Percentiles rank a stretch among this genome's conserved stretches.
Conservation (phyloP, 2,329 filamentous ascomycete genomes). For the Ophiostoma ips region DNA sequence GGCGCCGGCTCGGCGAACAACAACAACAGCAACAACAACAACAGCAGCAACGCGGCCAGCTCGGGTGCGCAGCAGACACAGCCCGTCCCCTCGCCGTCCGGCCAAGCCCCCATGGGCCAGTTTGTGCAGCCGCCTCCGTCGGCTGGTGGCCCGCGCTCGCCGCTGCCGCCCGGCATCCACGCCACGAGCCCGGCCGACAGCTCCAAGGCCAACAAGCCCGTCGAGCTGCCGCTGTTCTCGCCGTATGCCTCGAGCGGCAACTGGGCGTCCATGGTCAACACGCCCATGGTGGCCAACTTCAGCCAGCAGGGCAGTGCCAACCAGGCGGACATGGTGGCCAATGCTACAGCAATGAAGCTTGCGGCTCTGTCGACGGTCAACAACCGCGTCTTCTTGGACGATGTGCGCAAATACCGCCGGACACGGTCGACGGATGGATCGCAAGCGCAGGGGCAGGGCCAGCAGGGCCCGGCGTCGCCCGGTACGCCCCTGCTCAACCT, state of each 20-base stretch:
- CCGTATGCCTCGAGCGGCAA: constrained; percentile 71
- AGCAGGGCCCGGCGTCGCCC: constrained; percentile 24
- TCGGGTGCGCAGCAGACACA: constrained; percentile 65
- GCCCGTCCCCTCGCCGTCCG: constrained; percentile 39
- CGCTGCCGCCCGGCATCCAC: constrained; percentile 60
- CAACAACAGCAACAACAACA: no score
- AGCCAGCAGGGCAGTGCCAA: constrained; percentile 40
- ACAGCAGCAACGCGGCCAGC: constrained; percentile 24
- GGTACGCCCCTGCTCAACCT: constrained; percentile 49
- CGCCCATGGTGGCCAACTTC: constrained; percentile 86
- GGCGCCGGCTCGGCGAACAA: constrained; percentile 25
- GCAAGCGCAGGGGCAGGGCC: neutral
- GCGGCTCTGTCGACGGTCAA: constrained; percentile 95
- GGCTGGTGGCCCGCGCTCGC: constrained; percentile 61
- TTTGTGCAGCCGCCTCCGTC: constrained; percentile 73
- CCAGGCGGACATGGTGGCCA: constrained; percentile 96
- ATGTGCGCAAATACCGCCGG: constrained; percentile 90
- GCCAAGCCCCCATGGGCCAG: constrained; percentile 77
- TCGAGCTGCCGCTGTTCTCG: constrained; percentile 73
- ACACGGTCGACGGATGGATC: constrained; percentile 70
- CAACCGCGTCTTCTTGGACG: constrained; percentile 91
- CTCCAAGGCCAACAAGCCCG: constrained; percentile 27
- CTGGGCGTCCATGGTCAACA: constrained; percentile 98
- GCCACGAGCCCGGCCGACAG: constrained; percentile 64
- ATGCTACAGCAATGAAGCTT: constrained; percentile 97